A percentile compares a stretch with the other conserved stretches of the same genome.
Evolutionary conservation across 75 land plant genomes (phyloP).

Genomic region (Cryptomeria japonica): DNA sequence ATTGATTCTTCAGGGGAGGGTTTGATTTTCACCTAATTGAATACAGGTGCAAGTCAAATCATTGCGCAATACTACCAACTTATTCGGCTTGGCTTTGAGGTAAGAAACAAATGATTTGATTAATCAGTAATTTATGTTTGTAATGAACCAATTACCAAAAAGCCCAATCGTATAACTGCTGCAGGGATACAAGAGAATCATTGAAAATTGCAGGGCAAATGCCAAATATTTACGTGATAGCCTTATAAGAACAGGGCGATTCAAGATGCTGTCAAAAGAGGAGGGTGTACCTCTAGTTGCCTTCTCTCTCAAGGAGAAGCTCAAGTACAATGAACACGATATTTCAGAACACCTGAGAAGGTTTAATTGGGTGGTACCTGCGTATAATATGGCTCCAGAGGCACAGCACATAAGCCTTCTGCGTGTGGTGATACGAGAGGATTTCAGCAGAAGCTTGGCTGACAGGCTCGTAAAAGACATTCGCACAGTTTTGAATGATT

Average conservation of each 20-base stretch:
- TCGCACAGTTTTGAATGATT: slow-evolving; percentile 15
- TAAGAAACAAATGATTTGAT: too few species aligned
- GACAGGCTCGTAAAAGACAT: slow-evolving; percentile 39
- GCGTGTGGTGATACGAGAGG: slow-evolving; percentile 56
- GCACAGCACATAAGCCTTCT: slow-evolving; percentile 39
- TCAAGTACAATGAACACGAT: slow-evolving; percentile 32
- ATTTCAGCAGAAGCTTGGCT: slow-evolving; percentile 46
- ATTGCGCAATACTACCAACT: too few species aligned
- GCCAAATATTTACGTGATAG: slow-evolving; percentile 30
- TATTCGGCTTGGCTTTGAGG: too few species aligned
- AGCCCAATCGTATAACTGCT: too few species aligned
- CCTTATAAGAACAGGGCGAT: slow-evolving; percentile 38
- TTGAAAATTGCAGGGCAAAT: slow-evolving; percentile 42
- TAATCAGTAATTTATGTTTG: too few species aligned
- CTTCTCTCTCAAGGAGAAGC: slow-evolving; percentile 44
- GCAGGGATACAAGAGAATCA: slow-evolving; percentile 58
- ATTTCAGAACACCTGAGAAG: slow-evolving; percentile 38
- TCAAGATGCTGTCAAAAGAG: slow-evolving; percentile 52
- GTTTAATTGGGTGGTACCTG: slow-evolving; percentile 63
- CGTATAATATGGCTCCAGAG: slow-evolving; percentile 61
- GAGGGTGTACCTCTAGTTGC: slow-evolving; percentile 55
- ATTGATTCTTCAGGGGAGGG: too few species aligned
- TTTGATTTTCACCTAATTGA: too few species aligned
- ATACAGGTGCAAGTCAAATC: slow-evolving; percentile 19
- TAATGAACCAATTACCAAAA: too few species aligned